Evolutionary conservation across 108 stramenopile genomes (phyloP), one percentile per base, ranked within the genome.

Genomic region (Mediolabrus comicus): DNA sequence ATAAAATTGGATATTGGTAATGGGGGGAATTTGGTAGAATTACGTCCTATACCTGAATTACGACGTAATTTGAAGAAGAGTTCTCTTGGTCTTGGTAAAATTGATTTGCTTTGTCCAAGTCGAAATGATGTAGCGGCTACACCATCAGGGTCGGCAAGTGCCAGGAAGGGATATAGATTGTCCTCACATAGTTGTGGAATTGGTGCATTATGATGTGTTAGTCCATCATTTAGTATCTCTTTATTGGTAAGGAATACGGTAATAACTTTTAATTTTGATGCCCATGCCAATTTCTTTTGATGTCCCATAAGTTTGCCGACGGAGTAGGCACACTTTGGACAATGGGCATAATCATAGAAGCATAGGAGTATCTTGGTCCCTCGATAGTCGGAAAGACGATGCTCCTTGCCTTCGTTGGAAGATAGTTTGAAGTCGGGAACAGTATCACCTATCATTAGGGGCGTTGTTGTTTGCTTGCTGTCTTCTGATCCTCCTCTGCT

Each of bases 271-370:
- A 70, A 30, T 7, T 62, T 62, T 0, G 46, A 22, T 6, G 69
- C 69, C 69, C 69, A 70, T 0, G 61, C 69, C 25, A 70, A 30
- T 61, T 70, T 70, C 10, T 70, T 70, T n/a, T 70, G 62, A 52
- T 62, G 61, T 14, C 69, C 69, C 31, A 70, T 70, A 4, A 70
- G 32, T 28, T 62, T 43, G 17, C 41, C 41, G 41, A 43, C 41
- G 2, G 41, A 43, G 53, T 66, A 36, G 4, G 65, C 65, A 11
- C 52, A 34, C 8, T 56, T 29, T 5, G 64, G 71, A 27, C 71
- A 72, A 27, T 29, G 53, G 33, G 59, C 39, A 34, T 65, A 55
- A 4, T 65, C 28, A 36, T 65, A 72, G 28, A 72, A 72, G 39
- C 64, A 72, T 9, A 72, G 53, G 33, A 72, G 65, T 7, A 72